Conservation (phyloP, 2,329 filamentous ascomycete genomes). For the Cladosporium colombiae region DNA sequence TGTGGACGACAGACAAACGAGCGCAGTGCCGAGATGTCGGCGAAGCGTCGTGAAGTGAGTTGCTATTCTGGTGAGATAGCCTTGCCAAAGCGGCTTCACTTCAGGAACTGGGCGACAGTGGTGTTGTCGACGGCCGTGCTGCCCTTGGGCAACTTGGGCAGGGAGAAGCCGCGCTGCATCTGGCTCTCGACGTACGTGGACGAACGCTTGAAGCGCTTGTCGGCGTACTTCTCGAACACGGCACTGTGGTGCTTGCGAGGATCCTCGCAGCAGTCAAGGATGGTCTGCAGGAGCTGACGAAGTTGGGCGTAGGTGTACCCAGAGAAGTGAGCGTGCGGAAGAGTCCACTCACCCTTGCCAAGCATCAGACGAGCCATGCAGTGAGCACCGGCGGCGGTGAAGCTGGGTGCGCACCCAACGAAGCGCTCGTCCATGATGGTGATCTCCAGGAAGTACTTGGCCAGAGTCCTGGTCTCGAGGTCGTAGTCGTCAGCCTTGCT, state of each 20-base stretch:
- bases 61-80: background rate
- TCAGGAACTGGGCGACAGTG: slow-evolving; percentile 1
- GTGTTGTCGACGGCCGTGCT: background rate
- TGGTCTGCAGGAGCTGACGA: slow-evolving; percentile 71
- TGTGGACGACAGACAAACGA: slow-evolving; percentile 8
- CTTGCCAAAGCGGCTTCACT: background rate
- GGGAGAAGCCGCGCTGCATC: slow-evolving; percentile 44
- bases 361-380: slow-evolving; percentile 87
- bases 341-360: slow-evolving; percentile 84
- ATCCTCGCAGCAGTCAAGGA: slow-evolving; percentile 84
- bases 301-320: slow-evolving; percentile 89
- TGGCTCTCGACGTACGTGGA: slow-evolving; percentile 77
- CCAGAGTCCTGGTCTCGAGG: slow-evolving; percentile 87
- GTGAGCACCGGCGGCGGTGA: slow-evolving; percentile 85
- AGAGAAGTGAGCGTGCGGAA: slow-evolving; percentile 86
- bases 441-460: slow-evolving; percentile 97
- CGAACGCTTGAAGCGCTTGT: slow-evolving; percentile 83
- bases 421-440: slow-evolving; percentile 98
- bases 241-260: slow-evolving; percentile 80
- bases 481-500: slow-evolving; percentile 99
- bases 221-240: slow-evolving; percentile 88
- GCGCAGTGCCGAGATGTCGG: background rate
- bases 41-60: background rate
- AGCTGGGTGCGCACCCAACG: slow-evolving; percentile 87
- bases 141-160: slow-evolving; percentile 5